These are phyloP conservation scores for Neurospora sp. DNA, from an alignment of 495 filamentous ascomycete species.

Conservation along the genomic window DNA sequence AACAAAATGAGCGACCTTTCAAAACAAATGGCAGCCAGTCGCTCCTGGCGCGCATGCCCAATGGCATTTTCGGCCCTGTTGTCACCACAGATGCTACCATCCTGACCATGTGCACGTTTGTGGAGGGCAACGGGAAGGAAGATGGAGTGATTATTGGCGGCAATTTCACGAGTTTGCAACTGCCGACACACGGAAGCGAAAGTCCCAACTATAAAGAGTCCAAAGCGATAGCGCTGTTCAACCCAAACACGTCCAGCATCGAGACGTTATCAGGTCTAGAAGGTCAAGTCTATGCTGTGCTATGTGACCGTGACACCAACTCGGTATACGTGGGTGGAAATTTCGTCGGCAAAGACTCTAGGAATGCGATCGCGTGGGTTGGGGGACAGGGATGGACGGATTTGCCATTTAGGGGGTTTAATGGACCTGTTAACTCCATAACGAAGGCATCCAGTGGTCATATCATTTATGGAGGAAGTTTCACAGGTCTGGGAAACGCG, in stretches of 20 bases:
- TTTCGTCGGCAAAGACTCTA: constrained; percentile 67
- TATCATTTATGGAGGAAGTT: constrained; percentile 87
- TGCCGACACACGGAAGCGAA: background rate
- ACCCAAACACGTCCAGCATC: constrained; percentile 55
- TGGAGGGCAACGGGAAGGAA: constrained; percentile 52
- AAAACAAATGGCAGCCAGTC: constrained; percentile 69
- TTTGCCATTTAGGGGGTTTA: constrained; percentile 86
- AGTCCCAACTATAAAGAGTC: constrained; percentile 24
- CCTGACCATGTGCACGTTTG: constrained; percentile 74
- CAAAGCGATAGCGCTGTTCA: constrained; percentile 68
- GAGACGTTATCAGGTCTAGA: constrained; percentile 66
- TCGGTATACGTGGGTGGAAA: constrained; percentile 86
- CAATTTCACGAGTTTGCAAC: constrained; percentile 84
- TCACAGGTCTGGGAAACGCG: constrained; percentile 80
- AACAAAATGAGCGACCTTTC: constrained; percentile 59
- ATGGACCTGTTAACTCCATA: constrained; percentile 85
- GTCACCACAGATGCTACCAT: constrained; percentile 73
- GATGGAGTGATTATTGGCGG: constrained; percentile 77
- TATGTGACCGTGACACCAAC: constrained; percentile 74
- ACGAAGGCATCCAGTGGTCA: constrained; percentile 66
- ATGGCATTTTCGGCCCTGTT: constrained; percentile 69
- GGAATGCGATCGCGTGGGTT: constrained; percentile 83
- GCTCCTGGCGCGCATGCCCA: constrained; percentile 72
- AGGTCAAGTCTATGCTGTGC: constrained; percentile 67
- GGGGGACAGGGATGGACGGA: constrained; percentile 66